Percentiles rank a stretch among this genome's conserved stretches.
Conservation (phyloP, 1,139 yeast species). For the Yamadazyma spencermartinsiae region DNA sequence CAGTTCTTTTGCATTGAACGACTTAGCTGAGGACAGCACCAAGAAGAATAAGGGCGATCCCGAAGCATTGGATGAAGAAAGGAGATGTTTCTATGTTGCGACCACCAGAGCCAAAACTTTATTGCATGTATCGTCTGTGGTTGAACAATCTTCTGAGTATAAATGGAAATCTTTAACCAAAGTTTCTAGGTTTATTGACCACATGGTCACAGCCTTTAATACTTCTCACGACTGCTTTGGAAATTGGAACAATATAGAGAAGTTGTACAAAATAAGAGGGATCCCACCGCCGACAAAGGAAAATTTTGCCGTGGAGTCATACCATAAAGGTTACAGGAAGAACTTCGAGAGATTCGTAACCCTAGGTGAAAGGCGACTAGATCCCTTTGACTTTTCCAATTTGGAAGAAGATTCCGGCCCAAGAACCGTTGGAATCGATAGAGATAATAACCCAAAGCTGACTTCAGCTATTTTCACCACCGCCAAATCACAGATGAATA, state of each 20-base stretch:
- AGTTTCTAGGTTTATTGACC: slow-evolving; percentile 34
- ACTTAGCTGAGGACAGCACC: neutral
- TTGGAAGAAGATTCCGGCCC: neutral
- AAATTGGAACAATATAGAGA: slow-evolving; percentile 15
- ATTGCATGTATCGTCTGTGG: slow-evolving; percentile 37
- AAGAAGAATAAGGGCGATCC: slow-evolving; percentile 23
- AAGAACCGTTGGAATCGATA: neutral
- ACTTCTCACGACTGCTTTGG: slow-evolving; percentile 21
- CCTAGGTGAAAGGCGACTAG: slow-evolving; percentile 2
- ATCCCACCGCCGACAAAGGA: slow-evolving; percentile 8
- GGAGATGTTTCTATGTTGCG: slow-evolving; percentile 86
- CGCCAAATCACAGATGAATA: slow-evolving; percentile 13
- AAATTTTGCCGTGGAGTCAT: slow-evolving; percentile 62
- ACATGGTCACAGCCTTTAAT: slow-evolving; percentile 9
- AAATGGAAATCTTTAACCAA: slow-evolving; percentile 17
- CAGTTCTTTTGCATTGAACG: slow-evolving; percentile 36
- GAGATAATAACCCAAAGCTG: slow-evolving; percentile 8
- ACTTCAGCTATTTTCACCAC: slow-evolving; percentile 7
- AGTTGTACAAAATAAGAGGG: slow-evolving; percentile 21
- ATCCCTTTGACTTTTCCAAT: slow-evolving; percentile 8
- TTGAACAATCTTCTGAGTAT: slow-evolving; percentile 18
- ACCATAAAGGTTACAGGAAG: slow-evolving; percentile 46
- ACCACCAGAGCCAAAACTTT: slow-evolving; percentile 72
- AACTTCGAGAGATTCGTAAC: slow-evolving; percentile 10
- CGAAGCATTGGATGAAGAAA: slow-evolving; percentile 64